A percentile compares a stretch with the other conserved stretches of the same genome.
Conservation (phyloP, 805 yeast genomes). For the Wickerhamomyces queroliae region DNA sequence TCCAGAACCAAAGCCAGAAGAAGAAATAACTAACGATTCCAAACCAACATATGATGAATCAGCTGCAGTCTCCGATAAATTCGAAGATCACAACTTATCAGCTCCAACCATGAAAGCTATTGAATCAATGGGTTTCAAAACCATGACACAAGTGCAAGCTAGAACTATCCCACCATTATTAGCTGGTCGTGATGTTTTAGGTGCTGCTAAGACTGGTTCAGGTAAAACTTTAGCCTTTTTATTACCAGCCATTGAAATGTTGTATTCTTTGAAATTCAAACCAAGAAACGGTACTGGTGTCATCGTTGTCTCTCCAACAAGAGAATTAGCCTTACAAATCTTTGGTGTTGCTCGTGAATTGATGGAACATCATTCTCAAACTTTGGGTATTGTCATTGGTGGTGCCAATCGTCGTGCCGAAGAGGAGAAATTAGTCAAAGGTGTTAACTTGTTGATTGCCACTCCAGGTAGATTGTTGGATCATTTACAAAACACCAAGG, state of each 20-base stretch:
- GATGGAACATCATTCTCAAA: constrained; percentile 79
- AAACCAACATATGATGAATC: constrained; percentile 3
- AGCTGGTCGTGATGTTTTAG: constrained; percentile 95
- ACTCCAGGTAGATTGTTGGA: constrained; percentile 97
- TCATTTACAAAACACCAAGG: constrained; percentile 92
- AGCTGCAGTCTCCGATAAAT: constrained; percentile 23
- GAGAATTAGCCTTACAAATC: constrained; percentile 96
- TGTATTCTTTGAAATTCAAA: constrained; percentile 86
- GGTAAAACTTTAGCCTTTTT: constrained; percentile 96
- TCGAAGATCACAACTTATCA: constrained; percentile 58
- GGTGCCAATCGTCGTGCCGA: constrained; percentile 98
- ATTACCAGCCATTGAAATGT: constrained; percentile 91
- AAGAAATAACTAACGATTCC: constrained; percentile 11
- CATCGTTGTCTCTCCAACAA: constrained; percentile 90
- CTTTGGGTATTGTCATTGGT: constrained; percentile 95
- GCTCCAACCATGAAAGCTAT: constrained; percentile 80
- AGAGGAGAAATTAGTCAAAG: constrained; percentile 89
- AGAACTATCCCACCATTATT: constrained; percentile 93
- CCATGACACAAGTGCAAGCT: constrained; percentile 92
- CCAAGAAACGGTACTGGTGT: constrained; percentile 99
- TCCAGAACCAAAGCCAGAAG: constrained; percentile 7
- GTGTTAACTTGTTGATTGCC: constrained; percentile 90
- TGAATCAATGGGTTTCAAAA: constrained; percentile 81
- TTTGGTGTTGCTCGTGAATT: constrained; percentile 97
- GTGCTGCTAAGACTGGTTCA: constrained; percentile 99